Percentiles rank a stretch among this genome's conserved stretches.
phyloP scores from a whole-genome alignment of 2,329 filamentous ascomycete genomes.

The Apiospora phragmitis region DNA sequence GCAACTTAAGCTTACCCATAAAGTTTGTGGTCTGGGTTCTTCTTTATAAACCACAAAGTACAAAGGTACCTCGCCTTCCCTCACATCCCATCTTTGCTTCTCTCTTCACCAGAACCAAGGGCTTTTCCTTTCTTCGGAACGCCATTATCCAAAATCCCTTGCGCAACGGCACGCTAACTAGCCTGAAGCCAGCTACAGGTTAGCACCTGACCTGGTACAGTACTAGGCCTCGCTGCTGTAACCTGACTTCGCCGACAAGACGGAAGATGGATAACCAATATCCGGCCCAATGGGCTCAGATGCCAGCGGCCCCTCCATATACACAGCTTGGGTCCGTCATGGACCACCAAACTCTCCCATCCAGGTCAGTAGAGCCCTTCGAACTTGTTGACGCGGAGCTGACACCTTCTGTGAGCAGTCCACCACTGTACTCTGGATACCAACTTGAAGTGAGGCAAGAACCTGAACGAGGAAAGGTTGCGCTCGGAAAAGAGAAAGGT shows the following conservation, averaged over 20 bases:
- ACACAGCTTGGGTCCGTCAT: not conserved
- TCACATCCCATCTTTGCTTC: not conserved
- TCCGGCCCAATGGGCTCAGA: not conserved
- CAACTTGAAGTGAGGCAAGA: slow-evolving; percentile 8
- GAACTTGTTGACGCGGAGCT: not conserved
- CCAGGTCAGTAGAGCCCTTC: not conserved
- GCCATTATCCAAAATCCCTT: not conserved
- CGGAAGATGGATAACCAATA: slow-evolving; percentile 1
- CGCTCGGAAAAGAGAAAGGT: slow-evolving; percentile 15
- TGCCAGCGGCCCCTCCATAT: not conserved
- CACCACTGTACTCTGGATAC: not conserved
- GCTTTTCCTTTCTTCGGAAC: not conserved
- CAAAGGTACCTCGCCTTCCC: not conserved
- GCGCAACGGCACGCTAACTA: not conserved
- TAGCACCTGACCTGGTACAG: not conserved
- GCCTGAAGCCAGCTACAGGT: not conserved
- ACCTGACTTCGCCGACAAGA: not conserved
- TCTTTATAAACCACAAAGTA: not conserved
- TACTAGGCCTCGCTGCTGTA: not conserved
- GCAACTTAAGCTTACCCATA: not conserved
- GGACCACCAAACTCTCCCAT: not conserved
- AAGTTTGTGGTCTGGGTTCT: not conserved
- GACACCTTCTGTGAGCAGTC: not conserved
- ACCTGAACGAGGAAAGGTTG: slow-evolving; percentile 14
- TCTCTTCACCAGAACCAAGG: not conserved